A percentile compares a stretch with the other conserved stretches of the same genome.
Evolutionary conservation across 148 eudicot species (phyloP).

Genomic region (Fagopyrum tataricum): DNA sequence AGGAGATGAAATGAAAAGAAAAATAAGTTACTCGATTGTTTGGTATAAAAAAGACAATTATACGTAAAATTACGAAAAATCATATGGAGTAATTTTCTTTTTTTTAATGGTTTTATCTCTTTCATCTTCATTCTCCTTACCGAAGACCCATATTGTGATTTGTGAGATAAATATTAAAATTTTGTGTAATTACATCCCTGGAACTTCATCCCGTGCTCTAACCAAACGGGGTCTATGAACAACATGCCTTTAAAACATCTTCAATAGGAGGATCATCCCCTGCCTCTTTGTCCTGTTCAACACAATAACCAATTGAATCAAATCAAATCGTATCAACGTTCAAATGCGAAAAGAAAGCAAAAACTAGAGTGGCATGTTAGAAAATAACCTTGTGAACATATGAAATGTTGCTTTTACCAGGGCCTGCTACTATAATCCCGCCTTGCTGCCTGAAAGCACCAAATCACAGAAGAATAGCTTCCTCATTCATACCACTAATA

Average conservation of each 20-base stretch:
- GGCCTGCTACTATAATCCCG: slow-evolving; percentile 94
- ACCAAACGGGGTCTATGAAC: slow-evolving; percentile 13
- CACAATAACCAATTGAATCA: background rate
- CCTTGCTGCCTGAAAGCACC: slow-evolving; percentile 81
- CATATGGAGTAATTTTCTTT: too few species aligned
- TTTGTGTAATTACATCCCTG: too few species aligned
- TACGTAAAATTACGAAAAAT: too few species aligned
- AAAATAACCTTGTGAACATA: slow-evolving; percentile 72
- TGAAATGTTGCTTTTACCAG: slow-evolving; percentile 80
- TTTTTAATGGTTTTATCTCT: too few species aligned
- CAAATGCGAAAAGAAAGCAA: background rate
- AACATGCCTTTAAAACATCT: slow-evolving; percentile 63
- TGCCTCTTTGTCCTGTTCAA: slow-evolving; percentile 75
- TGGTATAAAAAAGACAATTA: too few species aligned
- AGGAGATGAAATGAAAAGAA: too few species aligned
- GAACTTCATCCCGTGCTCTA: background rate
- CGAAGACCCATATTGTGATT: too few species aligned
- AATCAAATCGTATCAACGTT: too few species aligned
- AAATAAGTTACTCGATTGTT: too few species aligned
- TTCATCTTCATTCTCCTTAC: too few species aligned
- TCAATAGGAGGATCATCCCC: slow-evolving; percentile 92
- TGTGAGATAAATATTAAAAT: too few species aligned
- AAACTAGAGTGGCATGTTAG: background rate
- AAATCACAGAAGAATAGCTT: background rate
- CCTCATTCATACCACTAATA: background rate